Base-by-base conservation (phyloP, 331 rosid genomes). In the Malus hybrid region DNA sequence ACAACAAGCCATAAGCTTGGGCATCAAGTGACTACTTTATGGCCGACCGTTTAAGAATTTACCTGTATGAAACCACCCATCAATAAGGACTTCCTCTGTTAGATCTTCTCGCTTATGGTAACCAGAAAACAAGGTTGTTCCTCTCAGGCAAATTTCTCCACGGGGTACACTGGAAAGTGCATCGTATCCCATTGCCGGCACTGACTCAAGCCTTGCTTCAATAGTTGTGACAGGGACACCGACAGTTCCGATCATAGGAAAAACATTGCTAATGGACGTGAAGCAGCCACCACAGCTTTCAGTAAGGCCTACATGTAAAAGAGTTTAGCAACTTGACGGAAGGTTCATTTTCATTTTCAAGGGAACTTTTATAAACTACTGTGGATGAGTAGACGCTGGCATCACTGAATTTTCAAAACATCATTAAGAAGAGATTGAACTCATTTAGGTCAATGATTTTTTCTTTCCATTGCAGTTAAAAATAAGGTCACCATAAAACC, bases 61-160 rank as follows among this genome's bases (percentile, higher is more conserved):
- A 93, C 98, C 98, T 83, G 98, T 93, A 71, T 90, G 98, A 84
- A 93, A 90, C 98, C 96, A 90, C 12, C 93, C 95, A 64, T 93
- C 96, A 70, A 90, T 67, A 32, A 90, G 75, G 73, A 93, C 95
- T 46, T 93, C 88, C 57, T 84, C 75, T 24, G 96, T 87, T 34
- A 93, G 90, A 86, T 93, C 98, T 60, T 81, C 82, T 39, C 95
- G 85, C 82, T 90, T 93, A 82, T 90, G 93, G 85, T 93, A 93
- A 50, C 96, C 96, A 33, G 95, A 87, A 81, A 89, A 93, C 80
- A 90, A 76, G 31, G 89, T 83, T 16, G 64, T 76, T 46, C 96
- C 98, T 78, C 96, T 85, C 46, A 93, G 69, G 79, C 96, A 93
- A 74, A 90, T 93, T 78, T 93, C 98, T 44, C 98, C 98, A 7